Conservation (phyloP, 768 basidiomycete genomes). For the Leccinum disarticulatum region DNA sequence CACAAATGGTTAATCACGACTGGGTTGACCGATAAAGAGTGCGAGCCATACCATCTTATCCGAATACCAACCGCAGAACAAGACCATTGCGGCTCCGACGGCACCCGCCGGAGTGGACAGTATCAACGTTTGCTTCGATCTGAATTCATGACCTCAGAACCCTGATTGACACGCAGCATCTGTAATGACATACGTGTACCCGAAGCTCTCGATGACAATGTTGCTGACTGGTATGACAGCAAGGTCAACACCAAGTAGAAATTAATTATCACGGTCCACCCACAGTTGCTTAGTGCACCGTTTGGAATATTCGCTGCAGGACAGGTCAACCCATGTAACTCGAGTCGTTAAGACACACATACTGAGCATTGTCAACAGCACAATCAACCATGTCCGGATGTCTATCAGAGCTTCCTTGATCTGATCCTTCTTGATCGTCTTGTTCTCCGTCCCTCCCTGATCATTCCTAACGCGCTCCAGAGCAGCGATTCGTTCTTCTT, state of each 20-base stretch:
- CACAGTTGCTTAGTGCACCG: constrained; percentile 63
- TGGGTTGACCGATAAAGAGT: background rate
- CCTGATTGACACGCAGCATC: background rate
- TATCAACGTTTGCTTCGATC: constrained; percentile 61
- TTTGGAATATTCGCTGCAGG: constrained; percentile 61
- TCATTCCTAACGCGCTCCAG: constrained; percentile 68
- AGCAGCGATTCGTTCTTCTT: constrained; percentile 60
- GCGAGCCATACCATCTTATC: constrained; percentile 50
- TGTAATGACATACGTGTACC: constrained; percentile 50
- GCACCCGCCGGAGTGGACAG: constrained; percentile 56
- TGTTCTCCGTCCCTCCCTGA: constrained; percentile 63
- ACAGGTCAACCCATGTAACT: background rate
- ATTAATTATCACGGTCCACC: constrained; percentile 17
- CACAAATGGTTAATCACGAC: background rate
- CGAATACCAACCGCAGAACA: constrained; percentile 63
- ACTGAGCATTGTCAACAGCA: constrained; percentile 60
- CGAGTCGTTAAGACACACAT: constrained; percentile 15
- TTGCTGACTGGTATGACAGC: constrained; percentile 47
- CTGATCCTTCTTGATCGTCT: constrained; percentile 57
- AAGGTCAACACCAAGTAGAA: background rate
- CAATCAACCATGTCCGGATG: constrained; percentile 60
- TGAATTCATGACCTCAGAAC: constrained; percentile 19
- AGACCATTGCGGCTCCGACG: constrained; percentile 46
- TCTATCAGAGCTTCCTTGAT: constrained; percentile 56
- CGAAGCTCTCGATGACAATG: constrained; percentile 60